A percentile compares a stretch with the other conserved stretches of the same genome.
Evolutionary conservation across 1,284 basidiomycete genomes (phyloP).

Genomic region (Gomphus bonarii): DNA sequence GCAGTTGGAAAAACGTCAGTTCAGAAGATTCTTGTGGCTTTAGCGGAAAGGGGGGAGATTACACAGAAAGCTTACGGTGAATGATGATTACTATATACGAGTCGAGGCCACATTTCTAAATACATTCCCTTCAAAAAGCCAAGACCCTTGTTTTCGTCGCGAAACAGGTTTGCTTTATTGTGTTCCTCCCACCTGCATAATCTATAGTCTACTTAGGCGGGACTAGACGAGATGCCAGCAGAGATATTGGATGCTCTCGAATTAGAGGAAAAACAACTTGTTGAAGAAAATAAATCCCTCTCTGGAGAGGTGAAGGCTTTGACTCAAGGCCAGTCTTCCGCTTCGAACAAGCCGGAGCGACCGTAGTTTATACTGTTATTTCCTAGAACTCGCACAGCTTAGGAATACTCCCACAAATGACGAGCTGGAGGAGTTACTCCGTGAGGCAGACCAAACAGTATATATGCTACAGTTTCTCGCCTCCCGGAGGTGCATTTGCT

Average conservation of each 20-base stretch:
- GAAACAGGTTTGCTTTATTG: constrained; percentile 26
- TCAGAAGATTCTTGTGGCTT: constrained; percentile 68
- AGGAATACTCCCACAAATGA: constrained; percentile 57
- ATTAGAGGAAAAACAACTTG: constrained; percentile 40
- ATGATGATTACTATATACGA: constrained; percentile 16
- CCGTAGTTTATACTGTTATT: not conserved
- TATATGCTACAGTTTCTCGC: constrained; percentile 18
- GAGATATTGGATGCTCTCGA: constrained; percentile 50
- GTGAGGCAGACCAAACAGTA: constrained; percentile 34
- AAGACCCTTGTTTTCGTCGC: constrained; percentile 80
- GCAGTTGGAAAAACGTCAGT: constrained; percentile 71
- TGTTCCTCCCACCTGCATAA: not conserved
- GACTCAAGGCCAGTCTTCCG: constrained; percentile 33
- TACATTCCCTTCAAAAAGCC: constrained; percentile 30
- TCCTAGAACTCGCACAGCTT: constrained; percentile 52
- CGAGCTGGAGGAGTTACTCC: constrained; percentile 45
- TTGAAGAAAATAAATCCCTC: constrained; percentile 50
- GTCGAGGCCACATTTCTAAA: not conserved
- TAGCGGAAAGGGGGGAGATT: constrained; percentile 69
- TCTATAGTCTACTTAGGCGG: constrained; percentile 33
- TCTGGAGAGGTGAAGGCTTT: constrained; percentile 39
- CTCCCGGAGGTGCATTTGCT: not conserved
- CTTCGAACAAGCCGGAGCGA: not conserved
- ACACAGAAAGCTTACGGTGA: constrained; percentile 72
- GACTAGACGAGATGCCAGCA: constrained; percentile 46